Conservation (phyloP, 2,329 filamentous ascomycete species). For the Talaromyces amestolkiae region DNA sequence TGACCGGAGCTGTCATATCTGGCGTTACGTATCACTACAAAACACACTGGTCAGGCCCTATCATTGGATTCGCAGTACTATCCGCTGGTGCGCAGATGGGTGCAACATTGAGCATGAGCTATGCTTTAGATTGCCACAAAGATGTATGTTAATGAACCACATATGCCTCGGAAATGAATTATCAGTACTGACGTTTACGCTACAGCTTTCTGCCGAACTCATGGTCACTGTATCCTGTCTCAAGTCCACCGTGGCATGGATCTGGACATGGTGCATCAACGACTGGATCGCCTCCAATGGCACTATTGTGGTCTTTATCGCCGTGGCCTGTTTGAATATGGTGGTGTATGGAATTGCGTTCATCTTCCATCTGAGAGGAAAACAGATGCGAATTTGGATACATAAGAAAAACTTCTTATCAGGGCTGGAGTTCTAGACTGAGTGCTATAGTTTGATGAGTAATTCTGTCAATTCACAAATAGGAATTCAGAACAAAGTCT, state of each 20-base stretch:
- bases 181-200: not conserved
- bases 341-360: not conserved
- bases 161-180: no score
- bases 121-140: not conserved
- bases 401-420: not conserved
- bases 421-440: not conserved
- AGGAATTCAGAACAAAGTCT: no score
- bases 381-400: not conserved
- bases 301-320: not conserved
- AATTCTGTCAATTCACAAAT: no score
- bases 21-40: not conserved
- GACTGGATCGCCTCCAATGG: conserved; percentile 15
- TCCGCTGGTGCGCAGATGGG: not conserved
- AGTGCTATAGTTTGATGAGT: no score
- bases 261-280: conserved; percentile 27
- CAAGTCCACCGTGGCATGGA: conserved; percentile 30
- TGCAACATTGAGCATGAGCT: not conserved
- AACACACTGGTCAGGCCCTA: not conserved
- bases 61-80: not conserved
- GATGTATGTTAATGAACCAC: not conserved
- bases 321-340: not conserved
- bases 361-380: not conserved
- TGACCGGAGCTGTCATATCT: not conserved
- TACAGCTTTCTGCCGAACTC: conserved; percentile 23
- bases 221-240: conserved; percentile 32